These are phyloP conservation scores for Zymoseptoria passerinii DNA, from an alignment of 2,329 filamentous ascomycete species.

Conservation along the genomic window DNA sequence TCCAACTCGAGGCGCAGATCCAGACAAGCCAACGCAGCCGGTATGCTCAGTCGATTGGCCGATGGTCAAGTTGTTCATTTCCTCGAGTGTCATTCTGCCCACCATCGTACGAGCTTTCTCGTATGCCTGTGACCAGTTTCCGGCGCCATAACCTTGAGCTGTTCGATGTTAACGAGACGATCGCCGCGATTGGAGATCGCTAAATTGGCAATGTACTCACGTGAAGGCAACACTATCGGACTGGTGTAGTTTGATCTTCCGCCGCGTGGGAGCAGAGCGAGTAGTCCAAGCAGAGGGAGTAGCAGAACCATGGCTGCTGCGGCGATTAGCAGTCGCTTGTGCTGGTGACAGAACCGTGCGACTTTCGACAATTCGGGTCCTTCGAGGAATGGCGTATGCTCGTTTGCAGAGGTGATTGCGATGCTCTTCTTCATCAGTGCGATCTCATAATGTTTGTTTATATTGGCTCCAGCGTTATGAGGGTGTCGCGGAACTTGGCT, in stretches of 20 bases:
- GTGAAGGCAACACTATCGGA: conserved; percentile 26
- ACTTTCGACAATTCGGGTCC: conserved; percentile 5
- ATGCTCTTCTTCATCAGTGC: conserved; percentile 13
- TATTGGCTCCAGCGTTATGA: neutral
- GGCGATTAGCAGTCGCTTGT: conserved; percentile 19
- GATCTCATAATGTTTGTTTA: neutral
- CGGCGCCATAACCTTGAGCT: conserved; percentile 27
- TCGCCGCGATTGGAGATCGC: neutral
- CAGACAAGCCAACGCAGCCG: conserved; percentile 32
- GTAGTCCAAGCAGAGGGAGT: conserved; percentile 24
- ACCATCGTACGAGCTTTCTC: conserved; percentile 26
- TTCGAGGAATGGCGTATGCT: conserved; percentile 7
- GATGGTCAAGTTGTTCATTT: conserved; percentile 32
- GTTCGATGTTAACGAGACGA: neutral
- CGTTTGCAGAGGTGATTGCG: conserved; percentile 4
- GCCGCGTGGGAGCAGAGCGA: conserved; percentile 20
- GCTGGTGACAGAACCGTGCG: conserved; percentile 14
- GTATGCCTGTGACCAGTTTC: conserved; percentile 29
- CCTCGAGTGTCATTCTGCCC: conserved; percentile 28
- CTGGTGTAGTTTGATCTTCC: conserved; percentile 21
- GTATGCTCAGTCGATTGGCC: conserved; percentile 24
- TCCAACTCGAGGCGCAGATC: conserved; percentile 28
- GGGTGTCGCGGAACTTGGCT: neutral
- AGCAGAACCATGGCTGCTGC: conserved; percentile 19
- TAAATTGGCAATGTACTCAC: conserved; percentile 5